Evolutionary conservation across 345 rosid species (phyloP).

Genomic region (Noccaea bulbosa): DNA sequence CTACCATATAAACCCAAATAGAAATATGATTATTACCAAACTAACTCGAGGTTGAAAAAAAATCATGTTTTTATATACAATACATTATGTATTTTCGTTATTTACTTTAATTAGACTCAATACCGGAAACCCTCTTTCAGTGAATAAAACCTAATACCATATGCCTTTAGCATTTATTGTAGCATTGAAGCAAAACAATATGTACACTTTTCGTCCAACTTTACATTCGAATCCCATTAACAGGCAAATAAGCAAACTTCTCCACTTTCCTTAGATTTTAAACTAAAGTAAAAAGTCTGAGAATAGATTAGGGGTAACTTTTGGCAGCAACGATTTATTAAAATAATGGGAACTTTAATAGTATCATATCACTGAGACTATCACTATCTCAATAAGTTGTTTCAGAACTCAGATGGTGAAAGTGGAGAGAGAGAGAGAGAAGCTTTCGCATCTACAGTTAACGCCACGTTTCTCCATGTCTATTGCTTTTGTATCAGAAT

Average conservation of each 20-base stretch:
- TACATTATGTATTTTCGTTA: not conserved
- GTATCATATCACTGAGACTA: conserved; percentile 48
- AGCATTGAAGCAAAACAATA: conserved; percentile 38
- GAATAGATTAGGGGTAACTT: conserved; percentile 31
- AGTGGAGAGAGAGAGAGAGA: conserved; percentile 44
- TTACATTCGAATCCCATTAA: conserved; percentile 32
- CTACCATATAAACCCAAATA: not conserved
- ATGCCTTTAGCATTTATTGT: conserved; percentile 28
- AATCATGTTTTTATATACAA: not conserved
- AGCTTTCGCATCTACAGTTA: conserved; percentile 47
- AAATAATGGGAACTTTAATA: conserved; percentile 30
- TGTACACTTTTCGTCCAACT: conserved; percentile 38
- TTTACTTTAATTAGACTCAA: not conserved
- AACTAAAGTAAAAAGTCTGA: conserved; percentile 41
- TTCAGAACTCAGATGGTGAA: conserved; percentile 42
- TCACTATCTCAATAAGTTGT: conserved; percentile 46
- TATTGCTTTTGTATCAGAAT: conserved; percentile 39
- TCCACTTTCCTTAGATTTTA: conserved; percentile 35
- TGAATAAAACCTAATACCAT: conserved; percentile 25
- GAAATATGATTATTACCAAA: not conserved
- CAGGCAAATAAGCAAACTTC: conserved; percentile 35
- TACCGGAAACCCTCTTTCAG: conserved; percentile 7
- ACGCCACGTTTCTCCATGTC: conserved; percentile 48
- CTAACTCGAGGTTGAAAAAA: not conserved
- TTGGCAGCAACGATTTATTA: conserved; percentile 23